Base-by-base conservation (phyloP, 176 grass and related monocot species). In the Aegilops sharonensis region DNA sequence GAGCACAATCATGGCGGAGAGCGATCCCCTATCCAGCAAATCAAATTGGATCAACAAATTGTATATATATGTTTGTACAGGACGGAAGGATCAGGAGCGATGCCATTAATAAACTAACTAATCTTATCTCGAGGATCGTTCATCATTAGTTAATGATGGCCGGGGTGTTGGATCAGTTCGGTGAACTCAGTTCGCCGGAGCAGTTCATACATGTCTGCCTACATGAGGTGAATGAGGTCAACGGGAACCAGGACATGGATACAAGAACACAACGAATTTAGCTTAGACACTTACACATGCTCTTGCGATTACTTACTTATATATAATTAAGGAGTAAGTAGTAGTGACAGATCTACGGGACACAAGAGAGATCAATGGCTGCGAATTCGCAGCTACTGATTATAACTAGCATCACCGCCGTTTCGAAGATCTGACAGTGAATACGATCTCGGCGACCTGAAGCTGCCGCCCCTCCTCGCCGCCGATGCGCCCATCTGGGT, bases 361-460 rank as follows among this genome's bases (percentile, higher is more conserved):
- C 78, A 72, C 27, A 57, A 68, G 72, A 29, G 23, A 69, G 4
- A 34, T 34, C 82, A 40, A 68, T 88, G 25, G 18, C 35, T 75
- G 73, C 64, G 79, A 87, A 80, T 63, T 45, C 68, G 67, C n/a
- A n/a, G 34, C 72, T 48, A 61, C 68, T 78, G 76, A n/a, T 82
- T 50, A 15, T 76, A 83, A 39, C 75, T 87, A 65, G 77, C 34
- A 14, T 15, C 37, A 5, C 39, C 60, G 24, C 64, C 72, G 6
- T 84, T 85, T 11, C 45, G 92, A 42, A 97, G 94, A 90, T 97
- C 94, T 6, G 94, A 88, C 10, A 97, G 65, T 0, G 94, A 97
- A 71, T 92, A 87, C 21, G 91, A 97, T 45, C 92, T 89, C 10
- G 87, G 92, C 13, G 89, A 90, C 66, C 84, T 83, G 72, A 91